Conservation (phyloP, 2,329 filamentous ascomycete genomes). For the Stachybotrys chartarum region DNA sequence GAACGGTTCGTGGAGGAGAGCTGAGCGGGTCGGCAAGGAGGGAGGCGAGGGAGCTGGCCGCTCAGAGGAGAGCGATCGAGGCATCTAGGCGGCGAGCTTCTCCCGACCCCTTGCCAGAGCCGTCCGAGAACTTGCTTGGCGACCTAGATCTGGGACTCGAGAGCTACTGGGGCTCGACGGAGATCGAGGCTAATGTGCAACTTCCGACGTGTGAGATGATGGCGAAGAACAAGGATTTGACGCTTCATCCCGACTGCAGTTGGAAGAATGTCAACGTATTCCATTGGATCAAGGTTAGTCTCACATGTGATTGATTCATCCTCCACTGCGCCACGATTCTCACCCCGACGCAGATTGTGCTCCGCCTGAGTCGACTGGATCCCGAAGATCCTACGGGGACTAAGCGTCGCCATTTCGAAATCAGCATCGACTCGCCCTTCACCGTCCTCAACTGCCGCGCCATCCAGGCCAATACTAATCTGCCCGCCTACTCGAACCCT, state of each 20-base stretch:
- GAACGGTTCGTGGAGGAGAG: conserved; percentile 74
- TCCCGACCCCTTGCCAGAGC: conserved; percentile 38
- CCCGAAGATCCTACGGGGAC: conserved; percentile 61
- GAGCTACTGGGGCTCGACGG: conserved; percentile 74
- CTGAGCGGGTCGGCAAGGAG: conserved; percentile 44
- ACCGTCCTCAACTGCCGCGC: conserved; percentile 89
- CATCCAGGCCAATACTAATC: conserved; percentile 80
- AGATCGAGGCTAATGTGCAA: conserved; percentile 92
- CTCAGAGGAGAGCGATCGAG: conserved; percentile 45
- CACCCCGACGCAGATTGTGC: conserved; percentile 60
- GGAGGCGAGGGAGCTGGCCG: conserved; percentile 39
- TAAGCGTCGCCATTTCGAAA: conserved; percentile 86
- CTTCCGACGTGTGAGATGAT: conserved; percentile 83
- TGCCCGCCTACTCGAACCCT: conserved; percentile 65
- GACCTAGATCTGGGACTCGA: conserved; percentile 66
- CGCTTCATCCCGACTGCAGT: conserved; percentile 82
- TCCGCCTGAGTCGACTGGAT: conserved; percentile 82
- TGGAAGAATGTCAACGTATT: conserved; percentile 92
- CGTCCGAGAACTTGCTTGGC: conserved; percentile 67
- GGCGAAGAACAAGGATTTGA: conserved; percentile 59
- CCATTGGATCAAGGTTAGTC: conserved; percentile 86
- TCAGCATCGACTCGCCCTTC: conserved; percentile 92
- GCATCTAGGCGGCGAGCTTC: conserved; percentile 33
- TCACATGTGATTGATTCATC: neutral
- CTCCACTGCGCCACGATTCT: neutral